Base-by-base conservation (phyloP, 2,329 filamentous ascomycete genomes). In the Epichloe baconii region DNA sequence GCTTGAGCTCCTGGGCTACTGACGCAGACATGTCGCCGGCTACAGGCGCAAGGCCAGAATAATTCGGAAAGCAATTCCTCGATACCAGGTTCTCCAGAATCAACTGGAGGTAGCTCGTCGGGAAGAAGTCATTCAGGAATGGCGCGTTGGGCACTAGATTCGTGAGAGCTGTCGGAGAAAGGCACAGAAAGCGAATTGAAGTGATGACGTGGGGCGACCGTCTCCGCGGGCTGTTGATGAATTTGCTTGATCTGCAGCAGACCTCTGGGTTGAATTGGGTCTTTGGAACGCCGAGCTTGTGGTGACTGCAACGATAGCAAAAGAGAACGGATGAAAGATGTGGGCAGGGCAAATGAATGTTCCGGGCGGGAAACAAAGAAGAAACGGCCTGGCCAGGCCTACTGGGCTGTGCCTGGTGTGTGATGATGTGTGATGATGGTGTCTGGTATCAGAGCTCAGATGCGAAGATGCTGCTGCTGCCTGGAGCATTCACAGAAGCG, bases 1-100 rank as follows among this genome's bases (percentile, higher is more conserved):
- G 77, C 78, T 89, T 94, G 67, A 88, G 77, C 77, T 95, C 88
- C 53, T 49, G 59, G 47, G 62, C 59, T 56, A 66, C 62, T 55
- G 57, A 61, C 50, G 64, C 61, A 59, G 66, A 63, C 66, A 68
- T 69, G 56, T 56, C 57, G 51, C 46, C 50, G 38, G 51, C 44
- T 42, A 48, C 37, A 48, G 53, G 53, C 54, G 43, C 52, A 47
- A 40, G 44, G 55, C 47, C 47, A 31, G 31, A 35, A 34, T 7
- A 14, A 19, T 43, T 11, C 4, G 23, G 31, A 15, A 21, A 48
- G 5, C 34, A 17, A 38, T 34, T 42, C 10, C 10, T 41, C 17
- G 43, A 19, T 21, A 36, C 35, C 41, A 52, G 44, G 21, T 31
- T 15, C 15, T 19, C n/a, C 23, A 35, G 14, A 43, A 43, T 51